These are phyloP conservation scores for Phytophthora pluvialis DNA, from an alignment of 352 stramenopile genomes.

Conservation along the genomic window DNA sequence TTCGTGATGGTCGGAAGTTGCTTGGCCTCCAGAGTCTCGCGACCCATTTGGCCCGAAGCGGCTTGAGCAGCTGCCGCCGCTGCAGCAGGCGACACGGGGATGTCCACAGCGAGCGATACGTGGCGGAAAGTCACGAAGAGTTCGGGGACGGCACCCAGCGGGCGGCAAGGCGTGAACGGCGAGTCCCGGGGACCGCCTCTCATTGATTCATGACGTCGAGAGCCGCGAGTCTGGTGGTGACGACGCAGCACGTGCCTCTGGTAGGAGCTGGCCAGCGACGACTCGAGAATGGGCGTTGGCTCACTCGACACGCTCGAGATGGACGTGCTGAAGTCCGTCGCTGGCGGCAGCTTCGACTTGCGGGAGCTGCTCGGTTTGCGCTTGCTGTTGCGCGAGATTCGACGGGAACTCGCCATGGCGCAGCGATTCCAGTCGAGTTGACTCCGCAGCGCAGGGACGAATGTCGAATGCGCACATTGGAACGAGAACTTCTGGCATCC, in stretches of 20 bases:
- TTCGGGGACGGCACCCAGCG: constrained; percentile 33
- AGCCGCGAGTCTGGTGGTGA: constrained; percentile 25
- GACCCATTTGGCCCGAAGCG: constrained; percentile 32
- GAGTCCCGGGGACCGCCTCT: constrained; percentile 24
- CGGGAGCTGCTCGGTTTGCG: constrained; percentile 18
- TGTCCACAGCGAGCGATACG: constrained; percentile 40
- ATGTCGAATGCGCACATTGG: constrained; percentile 28
- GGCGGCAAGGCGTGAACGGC: constrained; percentile 35
- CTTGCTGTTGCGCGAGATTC: constrained; percentile 23
- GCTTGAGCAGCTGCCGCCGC: constrained; percentile 32
- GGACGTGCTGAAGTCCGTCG: constrained; percentile 31
- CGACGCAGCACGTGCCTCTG: constrained; percentile 39
- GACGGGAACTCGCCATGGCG: constrained; percentile 27
- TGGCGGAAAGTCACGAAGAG: constrained; percentile 45
- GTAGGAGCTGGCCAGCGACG: constrained; percentile 31
- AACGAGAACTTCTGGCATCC: constrained; percentile 5
- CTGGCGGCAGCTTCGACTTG: constrained; percentile 8
- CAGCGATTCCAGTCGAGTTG: constrained; percentile 5
- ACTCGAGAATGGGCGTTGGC: constrained; percentile 37
- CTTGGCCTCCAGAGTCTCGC: constrained; percentile 39
- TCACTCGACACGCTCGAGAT: constrained; percentile 42
- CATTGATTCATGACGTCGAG: constrained; percentile 15
- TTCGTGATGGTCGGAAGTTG: constrained; percentile 65
- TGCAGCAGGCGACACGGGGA: constrained; percentile 28
- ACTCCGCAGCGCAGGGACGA: constrained; percentile 7